phyloP scores from a whole-genome alignment of 2,329 filamentous ascomycete genomes.

The Fusarium algeriense region DNA sequence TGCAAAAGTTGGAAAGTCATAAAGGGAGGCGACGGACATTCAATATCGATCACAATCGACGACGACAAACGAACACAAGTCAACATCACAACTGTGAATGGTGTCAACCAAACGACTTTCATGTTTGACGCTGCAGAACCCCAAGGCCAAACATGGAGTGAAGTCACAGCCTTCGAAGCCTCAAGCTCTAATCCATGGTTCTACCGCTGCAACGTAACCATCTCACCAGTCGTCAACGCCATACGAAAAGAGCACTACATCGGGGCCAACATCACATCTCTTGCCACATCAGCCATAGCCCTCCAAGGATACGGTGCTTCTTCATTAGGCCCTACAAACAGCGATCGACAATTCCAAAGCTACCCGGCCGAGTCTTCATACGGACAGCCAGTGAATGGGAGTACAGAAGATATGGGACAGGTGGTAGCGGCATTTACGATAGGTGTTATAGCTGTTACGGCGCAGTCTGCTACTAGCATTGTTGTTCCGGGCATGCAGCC shows the following conservation, averaged over 20 bases:
- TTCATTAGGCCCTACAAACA: slow-evolving; percentile 24
- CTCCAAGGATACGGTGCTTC: slow-evolving; percentile 43
- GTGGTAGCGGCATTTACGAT: slow-evolving; percentile 53
- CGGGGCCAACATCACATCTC: slow-evolving; percentile 33
- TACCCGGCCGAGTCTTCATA: slow-evolving; percentile 58
- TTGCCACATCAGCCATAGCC: slow-evolving; percentile 39
- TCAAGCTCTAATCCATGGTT: slow-evolving; percentile 37
- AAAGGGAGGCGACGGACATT: slow-evolving; percentile 31
- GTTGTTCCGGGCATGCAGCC: slow-evolving; percentile 48
- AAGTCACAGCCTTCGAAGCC: slow-evolving; percentile 41
- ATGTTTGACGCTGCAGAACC: slow-evolving; percentile 33
- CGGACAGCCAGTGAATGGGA: slow-evolving; percentile 52
- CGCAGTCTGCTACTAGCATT: slow-evolving; percentile 48
- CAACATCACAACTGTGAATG: slow-evolving; percentile 27
- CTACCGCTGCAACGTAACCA: slow-evolving; percentile 42
- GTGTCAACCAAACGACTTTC: slow-evolving; percentile 36
- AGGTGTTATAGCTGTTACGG: slow-evolving; percentile 52
- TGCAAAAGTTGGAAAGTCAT: slow-evolving; percentile 40
- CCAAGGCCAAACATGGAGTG: slow-evolving; percentile 32
- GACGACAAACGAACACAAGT: slow-evolving; percentile 5
- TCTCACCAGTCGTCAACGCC: slow-evolving; percentile 35
- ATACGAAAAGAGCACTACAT: slow-evolving; percentile 30
- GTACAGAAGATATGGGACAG: slow-evolving; percentile 51
- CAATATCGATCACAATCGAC: slow-evolving; percentile 29
- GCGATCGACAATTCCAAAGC: slow-evolving; percentile 48